Conservation (phyloP, 2,329 filamentous ascomycete genomes). For the Colletotrichum eleusines region DNA sequence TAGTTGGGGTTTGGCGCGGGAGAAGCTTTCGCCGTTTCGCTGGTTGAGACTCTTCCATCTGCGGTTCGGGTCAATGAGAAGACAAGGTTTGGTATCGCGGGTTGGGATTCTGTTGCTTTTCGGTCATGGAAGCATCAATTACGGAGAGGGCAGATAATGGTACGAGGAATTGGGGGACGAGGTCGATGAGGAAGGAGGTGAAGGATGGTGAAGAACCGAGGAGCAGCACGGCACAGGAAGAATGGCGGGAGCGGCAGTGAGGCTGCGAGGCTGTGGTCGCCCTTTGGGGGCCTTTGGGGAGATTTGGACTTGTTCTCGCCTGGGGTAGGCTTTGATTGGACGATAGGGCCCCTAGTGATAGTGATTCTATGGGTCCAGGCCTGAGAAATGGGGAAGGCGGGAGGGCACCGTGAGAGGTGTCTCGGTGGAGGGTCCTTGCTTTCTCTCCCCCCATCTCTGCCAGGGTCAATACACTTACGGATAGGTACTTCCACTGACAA, state of each 20-base stretch:
- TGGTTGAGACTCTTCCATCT: slow-evolving; percentile 44
- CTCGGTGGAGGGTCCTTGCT: background rate
- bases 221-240: slow-evolving; percentile 1
- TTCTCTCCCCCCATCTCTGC: background rate
- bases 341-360: background rate
- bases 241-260: slow-evolving; percentile 17
- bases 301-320: background rate
- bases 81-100: slow-evolving; percentile 1
- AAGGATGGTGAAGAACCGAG: slow-evolving; percentile 2
- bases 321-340: background rate
- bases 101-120: slow-evolving; percentile 1
- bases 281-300: background rate
- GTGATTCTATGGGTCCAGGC: background rate
- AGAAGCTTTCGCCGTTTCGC: slow-evolving; percentile 42
- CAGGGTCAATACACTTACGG: background rate
- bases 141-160: background rate
- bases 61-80: slow-evolving; percentile 27
- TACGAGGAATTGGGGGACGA: slow-evolving; percentile 3
- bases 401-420: slow-evolving; percentile 1
- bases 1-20: slow-evolving; percentile 31
- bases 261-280: slow-evolving; percentile 11
- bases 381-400: slow-evolving; percentile 11
- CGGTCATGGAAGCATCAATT: slow-evolving; percentile 20
- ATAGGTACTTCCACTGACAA: background rate
- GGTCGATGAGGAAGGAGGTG: slow-evolving; percentile 2